These are phyloP conservation scores for Plasmodium fragile DNA, from an alignment of 169 alveolate genomes.

Conservation along the genomic window DNA sequence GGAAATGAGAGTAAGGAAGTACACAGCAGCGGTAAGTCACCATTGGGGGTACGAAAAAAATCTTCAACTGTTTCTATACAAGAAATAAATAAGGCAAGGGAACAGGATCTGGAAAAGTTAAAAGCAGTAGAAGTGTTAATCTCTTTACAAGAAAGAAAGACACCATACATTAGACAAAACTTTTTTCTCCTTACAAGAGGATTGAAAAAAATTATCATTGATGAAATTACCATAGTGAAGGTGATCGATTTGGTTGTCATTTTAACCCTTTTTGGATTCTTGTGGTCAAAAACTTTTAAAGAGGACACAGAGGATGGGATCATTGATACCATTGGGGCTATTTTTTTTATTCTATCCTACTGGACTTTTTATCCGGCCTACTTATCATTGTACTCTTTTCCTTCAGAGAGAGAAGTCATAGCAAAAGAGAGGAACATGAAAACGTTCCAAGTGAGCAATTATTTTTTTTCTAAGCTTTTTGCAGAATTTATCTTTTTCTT, in stretches of 20 bases:
- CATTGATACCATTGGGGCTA: conserved; percentile 63
- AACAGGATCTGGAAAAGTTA: conserved; percentile 15
- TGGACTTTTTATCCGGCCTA: conserved; percentile 74
- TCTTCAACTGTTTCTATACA: neutral
- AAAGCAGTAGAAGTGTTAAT: conserved; percentile 37
- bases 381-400: conserved; percentile 77
- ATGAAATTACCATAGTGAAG: conserved; percentile 31
- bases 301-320: conserved; percentile 41
- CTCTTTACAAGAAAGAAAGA: conserved; percentile 35
- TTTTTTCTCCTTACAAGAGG: conserved; percentile 46
- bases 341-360: conserved; percentile 62
- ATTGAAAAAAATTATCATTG: conserved; percentile 34
- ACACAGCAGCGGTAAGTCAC: neutral
- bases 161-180: conserved; percentile 37
- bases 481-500: conserved; percentile 70
- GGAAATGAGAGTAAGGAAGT: neutral
- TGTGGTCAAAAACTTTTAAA: conserved; percentile 57
- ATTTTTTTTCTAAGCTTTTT: conserved; percentile 54
- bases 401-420: conserved; percentile 77
- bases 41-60: neutral
- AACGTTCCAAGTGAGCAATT: conserved; percentile 70
- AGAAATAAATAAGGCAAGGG: conserved; percentile 18
- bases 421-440: conserved; percentile 76
- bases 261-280: conserved; percentile 41
- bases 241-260: conserved; percentile 35